Base-by-base conservation (phyloP, 2,329 filamentous ascomycete species). In the Chaetoscypha palmicola region DNA sequence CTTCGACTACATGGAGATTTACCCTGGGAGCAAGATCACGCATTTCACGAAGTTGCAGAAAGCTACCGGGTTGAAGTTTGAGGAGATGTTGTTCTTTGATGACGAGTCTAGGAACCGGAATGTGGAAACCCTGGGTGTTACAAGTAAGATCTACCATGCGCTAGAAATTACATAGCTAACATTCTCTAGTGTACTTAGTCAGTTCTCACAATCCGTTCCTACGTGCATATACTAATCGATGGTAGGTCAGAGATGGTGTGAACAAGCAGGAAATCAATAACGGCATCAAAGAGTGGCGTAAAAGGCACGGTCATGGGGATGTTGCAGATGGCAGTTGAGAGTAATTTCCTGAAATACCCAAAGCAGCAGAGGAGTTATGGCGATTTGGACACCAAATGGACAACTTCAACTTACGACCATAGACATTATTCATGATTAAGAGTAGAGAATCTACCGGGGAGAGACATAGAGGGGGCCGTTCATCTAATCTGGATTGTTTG, bases 51-150 rank as follows among this genome's bases (percentile, higher is more conserved):
- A 76, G 4, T 70, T 97, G 54, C 76, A 83, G 8, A 76, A 81
- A 61, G 73, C 78, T 44, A 89, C 83, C 11, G 80, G 79, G 1
- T 64, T 96, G 2, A 67, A 70, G 4, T 94, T 79, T 58, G 76
- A 83, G 51, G 87, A 96, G 37, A 94, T 97, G 83, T 63, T 97
- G 24, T 97, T 97, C 64, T 97, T 97, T 54, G 91, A 97, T 56
- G 91, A 97, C 57, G 91, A 97, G 74, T 72, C 74, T 41, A 69
- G 91, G 48, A 97, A 97, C 60, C 72, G 78, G 46, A 89, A 96
- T 60, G 91, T 94, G 1, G 79, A 82, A 67, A 68, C 61, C 20
- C 58, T 96, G 38, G 90, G 90, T 0, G 84, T 61, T 3, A 58
- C 54, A 16, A 61, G 45, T 43, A 20, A 40, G 45, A 19, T 26